Evolutionary conservation across 2,329 filamentous ascomycete species (phyloP), one percentile per base, ranked within the genome.

Genomic region (Ascochyta koolunga): DNA sequence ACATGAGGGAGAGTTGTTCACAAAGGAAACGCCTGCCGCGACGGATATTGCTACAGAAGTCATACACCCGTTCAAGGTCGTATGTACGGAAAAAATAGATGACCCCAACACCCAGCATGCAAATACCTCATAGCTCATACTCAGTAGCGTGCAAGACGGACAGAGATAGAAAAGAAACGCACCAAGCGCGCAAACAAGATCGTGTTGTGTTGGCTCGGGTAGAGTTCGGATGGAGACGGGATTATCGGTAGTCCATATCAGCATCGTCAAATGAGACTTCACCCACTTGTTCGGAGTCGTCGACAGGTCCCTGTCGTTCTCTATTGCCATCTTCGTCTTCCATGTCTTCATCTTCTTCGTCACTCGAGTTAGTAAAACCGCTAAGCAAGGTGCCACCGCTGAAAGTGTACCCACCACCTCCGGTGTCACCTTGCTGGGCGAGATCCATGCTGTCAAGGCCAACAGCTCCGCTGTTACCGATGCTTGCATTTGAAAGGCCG

Each of bases 301-400:
- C 76, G 66, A 82, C 79, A 60, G 77, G 70, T 56, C 76, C 74
- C 56, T 72, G 72, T 62, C 75, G 69, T 65, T 76, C 71, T 70
- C 73, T 85, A 58, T 91, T 89, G 64, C 91, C 89, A 61, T 93
- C 88, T 62, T 89, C 89, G 53, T 91, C 90, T 56, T 96, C 91
- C 77, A 91, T 89, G 59, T 97, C 93, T 66, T 97, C 93, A 60
- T 98, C 95, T 62, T 98, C 95, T 75, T 97, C 93, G 65, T 96
- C 92, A 68, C 92, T 96, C 42, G 90, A 95, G 77, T 92, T 96
- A 70, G 91, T 93, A 76, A 98, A 98, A 46, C 93, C 92, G 70
- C 90, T 93, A 24, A 95, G 84, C 56, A 96, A 79, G 25, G 89
- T 89, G 44, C 89, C 89, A 35, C 86, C 83, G 67, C 86, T 87